Conservation (phyloP, 495 filamentous ascomycete genomes). For the Penicillium egyptiacum region DNA sequence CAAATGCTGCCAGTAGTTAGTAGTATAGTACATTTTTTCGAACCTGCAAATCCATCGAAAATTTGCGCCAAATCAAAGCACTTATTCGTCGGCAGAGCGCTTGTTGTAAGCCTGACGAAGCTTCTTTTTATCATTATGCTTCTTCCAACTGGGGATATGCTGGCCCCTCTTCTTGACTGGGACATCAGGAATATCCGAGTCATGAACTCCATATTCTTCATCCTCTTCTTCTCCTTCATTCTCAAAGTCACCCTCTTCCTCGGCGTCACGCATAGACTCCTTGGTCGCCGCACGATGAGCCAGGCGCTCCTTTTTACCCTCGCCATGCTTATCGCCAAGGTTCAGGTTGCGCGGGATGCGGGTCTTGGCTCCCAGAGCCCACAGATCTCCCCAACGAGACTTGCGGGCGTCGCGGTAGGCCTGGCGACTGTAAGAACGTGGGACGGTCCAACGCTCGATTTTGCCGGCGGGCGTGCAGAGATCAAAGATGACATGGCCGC, state of each 20-base stretch:
- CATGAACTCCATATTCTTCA: slow-evolving; percentile 13
- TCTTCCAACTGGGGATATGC: slow-evolving; percentile 50
- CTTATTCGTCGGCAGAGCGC: slow-evolving; percentile 26
- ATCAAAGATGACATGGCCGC: slow-evolving; percentile 84
- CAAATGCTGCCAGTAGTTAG: slow-evolving; percentile 12
- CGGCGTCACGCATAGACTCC: slow-evolving; percentile 27
- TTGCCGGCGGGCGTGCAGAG: slow-evolving; percentile 82
- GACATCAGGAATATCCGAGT: slow-evolving; percentile 22
- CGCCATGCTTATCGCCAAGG: slow-evolving; percentile 59
- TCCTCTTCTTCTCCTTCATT: slow-evolving; percentile 30
- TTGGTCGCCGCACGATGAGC: slow-evolving; percentile 38
- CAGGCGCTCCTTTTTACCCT: slow-evolving; percentile 51
- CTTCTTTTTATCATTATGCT: slow-evolving; percentile 45
- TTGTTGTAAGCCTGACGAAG: slow-evolving; percentile 44
- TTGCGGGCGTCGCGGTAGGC: slow-evolving; percentile 93
- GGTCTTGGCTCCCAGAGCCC: slow-evolving; percentile 94
- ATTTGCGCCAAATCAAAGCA: slow-evolving; percentile 19
- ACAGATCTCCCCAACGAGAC: slow-evolving; percentile 86
- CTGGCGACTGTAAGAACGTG: slow-evolving; percentile 72
- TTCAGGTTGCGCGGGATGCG: slow-evolving; percentile 60
- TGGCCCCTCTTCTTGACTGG: slow-evolving; percentile 40
- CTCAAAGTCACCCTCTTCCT: slow-evolving; percentile 22
- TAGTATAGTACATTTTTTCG: slow-evolving; percentile 14
- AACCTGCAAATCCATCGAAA: slow-evolving; percentile 8
- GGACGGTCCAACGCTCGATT: slow-evolving; percentile 94